A percentile compares a stretch with the other conserved stretches of the same genome.
phyloP scores from a whole-genome alignment of 768 basidiomycete species.

The Hygrophorus russula region DNA sequence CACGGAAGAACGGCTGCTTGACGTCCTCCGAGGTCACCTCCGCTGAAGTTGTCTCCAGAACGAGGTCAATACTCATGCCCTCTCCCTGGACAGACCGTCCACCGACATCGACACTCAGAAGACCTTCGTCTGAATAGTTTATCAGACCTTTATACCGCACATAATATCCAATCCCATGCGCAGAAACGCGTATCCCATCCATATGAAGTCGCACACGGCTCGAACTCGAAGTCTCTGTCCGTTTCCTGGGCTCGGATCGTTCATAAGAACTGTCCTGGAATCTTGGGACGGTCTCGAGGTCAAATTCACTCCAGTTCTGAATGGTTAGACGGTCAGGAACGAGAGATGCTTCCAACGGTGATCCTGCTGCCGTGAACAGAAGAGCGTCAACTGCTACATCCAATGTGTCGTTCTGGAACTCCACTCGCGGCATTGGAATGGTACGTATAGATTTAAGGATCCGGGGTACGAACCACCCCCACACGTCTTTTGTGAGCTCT shows the following conservation, averaged over 20 bases:
- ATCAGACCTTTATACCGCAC: slow-evolving; percentile 20
- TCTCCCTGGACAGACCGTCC: slow-evolving; percentile 6
- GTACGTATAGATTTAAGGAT: slow-evolving; percentile 17
- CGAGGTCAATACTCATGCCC: slow-evolving; percentile 20
- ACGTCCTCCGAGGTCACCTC: not conserved
- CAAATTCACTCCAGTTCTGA: slow-evolving; percentile 24
- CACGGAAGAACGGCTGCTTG: slow-evolving; percentile 18
- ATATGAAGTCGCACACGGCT: slow-evolving; percentile 19
- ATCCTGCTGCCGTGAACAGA: slow-evolving; percentile 19
- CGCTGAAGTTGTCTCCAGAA: slow-evolving; percentile 17
- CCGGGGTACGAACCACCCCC: slow-evolving; percentile 24
- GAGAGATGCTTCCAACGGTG: slow-evolving; percentile 3
- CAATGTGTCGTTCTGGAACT: slow-evolving; percentile 22
- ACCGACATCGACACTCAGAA: slow-evolving; percentile 24
- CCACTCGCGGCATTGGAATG: slow-evolving; percentile 23
- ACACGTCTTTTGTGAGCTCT: slow-evolving; percentile 16
- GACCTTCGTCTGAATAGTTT: slow-evolving; percentile 26
- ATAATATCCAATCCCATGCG: slow-evolving; percentile 26
- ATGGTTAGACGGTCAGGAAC: slow-evolving; percentile 12
- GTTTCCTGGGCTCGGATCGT: not conserved
- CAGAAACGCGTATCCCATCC: slow-evolving; percentile 23
- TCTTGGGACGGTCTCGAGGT: slow-evolving; percentile 19
- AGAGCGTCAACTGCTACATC: slow-evolving; percentile 22
- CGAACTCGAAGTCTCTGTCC: slow-evolving; percentile 11
- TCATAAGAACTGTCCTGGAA: not conserved